Conservation (phyloP, 75 land plant genomes). For the Pinus albicaulis region DNA sequence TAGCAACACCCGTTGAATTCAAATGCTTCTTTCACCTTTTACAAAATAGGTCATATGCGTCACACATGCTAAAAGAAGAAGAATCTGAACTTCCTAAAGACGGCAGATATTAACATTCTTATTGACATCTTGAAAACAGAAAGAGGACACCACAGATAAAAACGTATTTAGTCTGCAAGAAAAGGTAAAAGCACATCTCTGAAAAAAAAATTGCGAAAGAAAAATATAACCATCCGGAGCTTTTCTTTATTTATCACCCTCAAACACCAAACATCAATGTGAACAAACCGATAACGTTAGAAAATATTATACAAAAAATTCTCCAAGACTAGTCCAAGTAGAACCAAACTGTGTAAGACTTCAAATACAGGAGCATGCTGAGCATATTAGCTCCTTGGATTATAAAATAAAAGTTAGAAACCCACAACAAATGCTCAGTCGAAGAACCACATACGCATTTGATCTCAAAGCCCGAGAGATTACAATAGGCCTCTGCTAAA, state of each 20-base stretch:
- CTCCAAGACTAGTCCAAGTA: neutral
- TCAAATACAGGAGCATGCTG: neutral
- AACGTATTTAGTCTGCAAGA: too few relatives aligned
- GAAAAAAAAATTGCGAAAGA: too few relatives aligned
- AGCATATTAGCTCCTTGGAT: neutral
- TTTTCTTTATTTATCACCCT: neutral
- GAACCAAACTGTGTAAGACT: neutral
- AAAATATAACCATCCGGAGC: too few relatives aligned
- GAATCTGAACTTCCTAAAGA: too few relatives aligned
- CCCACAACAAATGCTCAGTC: neutral
- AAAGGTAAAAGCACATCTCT: too few relatives aligned
- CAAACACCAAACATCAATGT: neutral
- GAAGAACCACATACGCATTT: neutral
- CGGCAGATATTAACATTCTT: too few relatives aligned
- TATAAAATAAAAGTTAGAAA: neutral
- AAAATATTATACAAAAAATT: neutral
- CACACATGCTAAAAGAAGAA: too few relatives aligned
- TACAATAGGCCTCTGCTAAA: neutral
- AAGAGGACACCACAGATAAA: too few relatives aligned
- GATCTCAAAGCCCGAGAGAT: neutral
- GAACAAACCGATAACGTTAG: neutral
- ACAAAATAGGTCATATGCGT: too few relatives aligned
- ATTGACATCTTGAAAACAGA: too few relatives aligned
- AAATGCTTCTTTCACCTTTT: too few relatives aligned
- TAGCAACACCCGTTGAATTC: too few relatives aligned